Evolutionary conservation across 495 filamentous ascomycete genomes (phyloP), one percentile per base, ranked within the genome.

Genomic region (Elasticomyces elasticus): DNA sequence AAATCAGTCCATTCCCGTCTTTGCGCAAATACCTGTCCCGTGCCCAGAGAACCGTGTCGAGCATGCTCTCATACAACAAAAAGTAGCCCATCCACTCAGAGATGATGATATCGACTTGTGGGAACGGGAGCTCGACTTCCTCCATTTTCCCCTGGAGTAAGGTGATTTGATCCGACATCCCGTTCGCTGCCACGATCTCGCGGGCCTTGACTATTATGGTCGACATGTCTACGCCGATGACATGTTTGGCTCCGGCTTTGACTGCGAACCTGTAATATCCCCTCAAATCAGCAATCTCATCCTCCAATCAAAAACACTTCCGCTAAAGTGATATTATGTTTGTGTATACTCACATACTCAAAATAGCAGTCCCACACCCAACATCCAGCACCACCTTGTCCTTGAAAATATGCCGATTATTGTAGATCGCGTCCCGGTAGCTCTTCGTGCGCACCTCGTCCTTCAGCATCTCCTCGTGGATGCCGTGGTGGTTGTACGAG

Each of bases 11-110:
- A 20, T 62, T 42, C 27, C 92, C 92, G 58, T 80, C 86, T 15
- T 84, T 80, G 45, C 71, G 75, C 33, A 99, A 83, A 73, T 97
- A 99, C 54, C 74, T 79, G 76, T 99, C 91, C 62, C 92, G 81
- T 19, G 92, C 92, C 67, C 86, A 94, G 37, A 99, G 80, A 13
- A 99, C 94, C 33, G 87, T 94, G 56, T 95, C 91, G 54, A 99
- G 73, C 92, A 99, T 99, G 73, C 84, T 87, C 77, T 99, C 92
- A 73, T 96, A 99, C 38, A 97, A 80, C 42, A 99, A 79, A 73
- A 92, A 94, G 74, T 99, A 99, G 42, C 92, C 92, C 92, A 99
- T 99, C 92, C 92, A 99, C 73, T 99, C 92, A 27, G 87, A 94
- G 56, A 99, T 87, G 72, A 99, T 99, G 64, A 99, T 91, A 69